These are phyloP conservation scores for Myriosclerotinia curreyana DNA, from an alignment of 2,329 filamentous ascomycete species.

Conservation along the genomic window DNA sequence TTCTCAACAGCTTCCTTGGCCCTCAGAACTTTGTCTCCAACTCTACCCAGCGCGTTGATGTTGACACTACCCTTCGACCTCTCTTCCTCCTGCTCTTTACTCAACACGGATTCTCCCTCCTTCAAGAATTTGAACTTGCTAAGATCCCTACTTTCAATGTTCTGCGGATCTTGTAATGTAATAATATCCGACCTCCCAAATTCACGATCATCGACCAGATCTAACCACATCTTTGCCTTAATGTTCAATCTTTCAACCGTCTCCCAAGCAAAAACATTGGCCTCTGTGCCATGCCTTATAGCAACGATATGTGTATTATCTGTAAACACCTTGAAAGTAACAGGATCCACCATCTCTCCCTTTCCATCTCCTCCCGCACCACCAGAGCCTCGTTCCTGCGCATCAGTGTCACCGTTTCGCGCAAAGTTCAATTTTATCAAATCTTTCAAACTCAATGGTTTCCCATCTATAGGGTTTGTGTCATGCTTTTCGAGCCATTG, in stretches of 20 bases:
- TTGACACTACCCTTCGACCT: constrained; percentile 70
- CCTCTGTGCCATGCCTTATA: constrained; percentile 72
- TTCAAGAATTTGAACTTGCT: constrained; percentile 86
- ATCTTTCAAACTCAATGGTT: constrained; percentile 74
- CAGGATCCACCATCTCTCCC: constrained; percentile 88
- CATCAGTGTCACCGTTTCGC: constrained; percentile 73
- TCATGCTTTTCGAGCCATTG: constrained; percentile 92
- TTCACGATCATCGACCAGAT: constrained; percentile 81
- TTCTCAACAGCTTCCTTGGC: constrained; percentile 93
- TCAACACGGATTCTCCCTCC: constrained; percentile 70
- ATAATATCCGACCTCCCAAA: constrained; percentile 92
- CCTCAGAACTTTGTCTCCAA: constrained; percentile 77
- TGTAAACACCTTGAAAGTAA: constrained; percentile 96
- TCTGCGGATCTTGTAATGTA: constrained; percentile 92
- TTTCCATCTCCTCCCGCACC: constrained; percentile 57
- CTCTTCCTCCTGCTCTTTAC: constrained; percentile 67
- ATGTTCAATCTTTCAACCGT: constrained; percentile 94
- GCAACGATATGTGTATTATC: constrained; percentile 98
- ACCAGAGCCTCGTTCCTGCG: constrained; percentile 45
- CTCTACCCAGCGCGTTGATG: constrained; percentile 71
- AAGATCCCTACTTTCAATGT: constrained; percentile 76
- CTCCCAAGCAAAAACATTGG: constrained; percentile 96
- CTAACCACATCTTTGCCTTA: constrained; percentile 93
- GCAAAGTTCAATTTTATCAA: constrained; percentile 88
- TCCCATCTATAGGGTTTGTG: constrained; percentile 85